A percentile compares a stretch with the other conserved stretches of the same genome.
Conservation (phyloP, 2,329 filamentous ascomycete species). For the Fusarium sp. region DNA sequence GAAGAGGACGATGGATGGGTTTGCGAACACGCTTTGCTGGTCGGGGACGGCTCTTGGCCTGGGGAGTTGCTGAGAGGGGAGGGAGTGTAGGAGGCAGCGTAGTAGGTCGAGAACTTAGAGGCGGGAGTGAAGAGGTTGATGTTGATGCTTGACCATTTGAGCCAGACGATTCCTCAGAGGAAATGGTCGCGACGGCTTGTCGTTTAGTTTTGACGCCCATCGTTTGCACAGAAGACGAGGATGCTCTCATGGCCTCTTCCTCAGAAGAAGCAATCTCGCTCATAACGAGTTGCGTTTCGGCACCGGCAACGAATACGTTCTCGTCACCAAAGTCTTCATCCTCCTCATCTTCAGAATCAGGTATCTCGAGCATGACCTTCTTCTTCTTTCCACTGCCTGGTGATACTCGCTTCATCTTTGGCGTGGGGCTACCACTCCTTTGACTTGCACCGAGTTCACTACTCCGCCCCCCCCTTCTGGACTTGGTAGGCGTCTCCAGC, state of each 20-base stretch:
- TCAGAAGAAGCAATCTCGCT: slow-evolving; percentile 45
- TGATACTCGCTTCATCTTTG: slow-evolving; percentile 34
- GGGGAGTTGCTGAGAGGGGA: slow-evolving; percentile 29
- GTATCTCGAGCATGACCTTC: slow-evolving; percentile 51
- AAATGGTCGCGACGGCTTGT: slow-evolving; percentile 1
- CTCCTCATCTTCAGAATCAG: slow-evolving; percentile 60
- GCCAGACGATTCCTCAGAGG: slow-evolving; percentile 21
- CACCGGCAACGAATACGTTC: slow-evolving; percentile 41
- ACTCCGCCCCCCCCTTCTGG: slow-evolving; percentile 28
- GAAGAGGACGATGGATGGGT: slow-evolving; percentile 40
- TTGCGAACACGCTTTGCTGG: slow-evolving; percentile 38
- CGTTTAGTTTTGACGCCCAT: background rate
- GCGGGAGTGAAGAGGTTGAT: slow-evolving; percentile 15
- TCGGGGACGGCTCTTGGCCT: slow-evolving; percentile 1
- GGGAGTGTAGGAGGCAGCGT: slow-evolving; percentile 17
- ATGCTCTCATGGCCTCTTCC: slow-evolving; percentile 24
- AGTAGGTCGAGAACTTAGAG: slow-evolving; percentile 28
- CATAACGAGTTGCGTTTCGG: slow-evolving; percentile 49
- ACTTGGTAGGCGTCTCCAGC: slow-evolving; percentile 39
- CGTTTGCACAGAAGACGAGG: slow-evolving; percentile 1
- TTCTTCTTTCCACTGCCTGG: slow-evolving; percentile 29
- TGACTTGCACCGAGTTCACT: slow-evolving; percentile 33
- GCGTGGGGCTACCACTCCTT: slow-evolving; percentile 29
- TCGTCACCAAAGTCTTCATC: slow-evolving; percentile 42
- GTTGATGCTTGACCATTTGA: slow-evolving; percentile 11